Percentiles rank a stretch among this genome's conserved stretches.
phyloP scores from a whole-genome alignment of 106 monocot species.

The Agapanthus africanus region DNA sequence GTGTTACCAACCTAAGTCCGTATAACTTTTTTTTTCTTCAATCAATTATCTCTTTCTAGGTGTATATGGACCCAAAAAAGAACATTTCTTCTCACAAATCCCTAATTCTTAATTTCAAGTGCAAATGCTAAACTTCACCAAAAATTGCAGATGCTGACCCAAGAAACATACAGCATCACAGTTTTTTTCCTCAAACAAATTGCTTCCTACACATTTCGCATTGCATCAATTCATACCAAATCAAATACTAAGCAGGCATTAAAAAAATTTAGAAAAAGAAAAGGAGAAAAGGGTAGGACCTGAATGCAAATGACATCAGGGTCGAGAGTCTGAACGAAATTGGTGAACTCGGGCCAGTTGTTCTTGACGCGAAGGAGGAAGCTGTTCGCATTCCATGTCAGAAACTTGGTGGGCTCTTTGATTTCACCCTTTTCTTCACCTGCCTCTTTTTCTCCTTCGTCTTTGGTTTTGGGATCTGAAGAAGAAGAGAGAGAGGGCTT shows the following conservation, averaged over 20 bases:
- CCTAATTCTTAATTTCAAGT: neutral
- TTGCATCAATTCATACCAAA: neutral
- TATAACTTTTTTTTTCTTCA: too few species aligned
- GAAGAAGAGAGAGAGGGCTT: conserved; percentile 31
- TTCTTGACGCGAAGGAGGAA: conserved; percentile 85
- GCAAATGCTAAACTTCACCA: neutral
- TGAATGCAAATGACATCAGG: conserved; percentile 87
- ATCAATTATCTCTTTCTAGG: too few species aligned
- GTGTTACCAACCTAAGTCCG: too few species aligned
- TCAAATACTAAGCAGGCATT: neutral
- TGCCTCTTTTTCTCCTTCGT: conserved; percentile 1
- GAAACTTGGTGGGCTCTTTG: conserved; percentile 55
- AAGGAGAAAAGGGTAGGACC: conserved; percentile 26
- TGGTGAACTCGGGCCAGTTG: conserved; percentile 74
- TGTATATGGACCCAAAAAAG: too few species aligned
- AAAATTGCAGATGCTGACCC: too few species aligned
- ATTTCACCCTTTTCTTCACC: conserved; percentile 4
- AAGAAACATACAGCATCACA: too few species aligned
- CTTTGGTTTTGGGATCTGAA: neutral
- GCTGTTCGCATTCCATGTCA: conserved; percentile 99
- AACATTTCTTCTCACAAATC: too few species aligned
- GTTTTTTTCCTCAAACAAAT: neutral
- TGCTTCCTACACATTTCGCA: neutral
- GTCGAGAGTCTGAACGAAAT: conserved; percentile 52
- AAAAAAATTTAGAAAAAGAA: neutral